Conservation (phyloP, 495 filamentous ascomycete genomes). For the Annulohypoxylon stygium region DNA sequence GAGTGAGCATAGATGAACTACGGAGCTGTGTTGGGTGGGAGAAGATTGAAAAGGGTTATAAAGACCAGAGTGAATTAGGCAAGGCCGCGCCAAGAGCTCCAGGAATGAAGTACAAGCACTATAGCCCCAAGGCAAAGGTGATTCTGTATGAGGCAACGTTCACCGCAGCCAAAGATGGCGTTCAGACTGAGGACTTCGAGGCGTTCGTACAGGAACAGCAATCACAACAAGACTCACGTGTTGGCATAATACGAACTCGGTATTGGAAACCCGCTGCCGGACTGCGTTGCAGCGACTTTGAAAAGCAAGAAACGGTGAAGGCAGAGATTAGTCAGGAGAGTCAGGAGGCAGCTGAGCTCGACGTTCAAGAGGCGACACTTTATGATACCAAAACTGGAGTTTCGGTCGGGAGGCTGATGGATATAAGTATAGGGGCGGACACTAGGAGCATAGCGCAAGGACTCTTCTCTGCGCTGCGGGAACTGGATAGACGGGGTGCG, state of each 20-base stretch:
- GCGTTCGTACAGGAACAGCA: conserved; percentile 25
- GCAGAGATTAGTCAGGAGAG: conserved; percentile 17
- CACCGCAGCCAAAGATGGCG: conserved; percentile 24
- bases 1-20: conserved; percentile 88
- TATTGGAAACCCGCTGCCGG: conserved; percentile 57
- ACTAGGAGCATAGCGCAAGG: conserved; percentile 82
- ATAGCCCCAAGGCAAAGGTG: conserved; percentile 90
- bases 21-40: conserved; percentile 84
- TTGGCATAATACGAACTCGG: conserved; percentile 62
- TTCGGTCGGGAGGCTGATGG: conserved; percentile 58
- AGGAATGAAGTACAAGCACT: conserved; percentile 99
- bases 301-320: conserved; percentile 34
- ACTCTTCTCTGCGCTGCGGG: conserved; percentile 87
- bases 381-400: conserved; percentile 39
- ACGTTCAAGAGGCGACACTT: conserved; percentile 53
- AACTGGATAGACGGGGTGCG: conserved; percentile 81
- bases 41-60: conserved; percentile 77
- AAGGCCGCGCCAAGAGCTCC: conserved; percentile 80
- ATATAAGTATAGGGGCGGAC: conserved; percentile 75
- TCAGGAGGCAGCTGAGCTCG: conserved; percentile 46
- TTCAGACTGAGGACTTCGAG: conserved; percentile 41
- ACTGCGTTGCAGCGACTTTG: conserved; percentile 39
- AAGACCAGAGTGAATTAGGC: conserved; percentile 70
- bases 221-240: conserved; percentile 22
- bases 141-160: conserved; percentile 77